Base-by-base conservation (phyloP, 345 rosid species). In the Bretschneidera sinensis region DNA sequence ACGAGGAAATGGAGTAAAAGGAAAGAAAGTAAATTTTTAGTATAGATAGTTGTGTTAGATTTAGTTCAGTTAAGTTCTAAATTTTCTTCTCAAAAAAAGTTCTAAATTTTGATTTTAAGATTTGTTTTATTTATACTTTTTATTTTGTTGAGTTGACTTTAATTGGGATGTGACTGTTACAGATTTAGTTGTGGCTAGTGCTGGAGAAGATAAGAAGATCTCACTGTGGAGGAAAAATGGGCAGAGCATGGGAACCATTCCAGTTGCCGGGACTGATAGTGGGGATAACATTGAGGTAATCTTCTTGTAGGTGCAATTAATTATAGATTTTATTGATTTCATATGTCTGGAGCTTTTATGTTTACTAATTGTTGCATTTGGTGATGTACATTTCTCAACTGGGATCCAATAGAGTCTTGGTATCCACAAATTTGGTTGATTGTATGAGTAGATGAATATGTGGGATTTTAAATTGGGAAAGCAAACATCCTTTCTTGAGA, bases 121-220 rank as follows among this genome's bases (percentile, higher is more conserved):
- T 49, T 54, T 25, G 57, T n/a, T n/a, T n/a, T n/a, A n/a, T n/a
- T 51, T 57, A 13, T 4, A 39, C 16, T 39, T 5, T 5, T 11
- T 14, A 1, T 49, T 20, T 20, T 53, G 19, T 13, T 51, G 57
- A 14, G 21, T 28, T 23, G 17, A 45, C 48, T 43, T 17, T 13
- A 23, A 66, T 59, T 48, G 55, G 13, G 20, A 47, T 35, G n/a
- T 54, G 48, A 23, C 43, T 60, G 45, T 31, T 77, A 71, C 78
- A 95, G 99, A 95, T 86, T 79, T 95, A 63, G 99, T 91, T 25
- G 85, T 91, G 68, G 99, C 95, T n/a, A 90, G 97, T 81, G 84
- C 96, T 1, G 97, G 99, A 55, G 99, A 91, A 25, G 99, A 91
- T 65, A 88, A 87, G 85, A 91, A 78, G 88, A 91, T 95, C 64